Conservation (phyloP, 2,329 filamentous ascomycete genomes). For the Epichloe coenophiala region DNA sequence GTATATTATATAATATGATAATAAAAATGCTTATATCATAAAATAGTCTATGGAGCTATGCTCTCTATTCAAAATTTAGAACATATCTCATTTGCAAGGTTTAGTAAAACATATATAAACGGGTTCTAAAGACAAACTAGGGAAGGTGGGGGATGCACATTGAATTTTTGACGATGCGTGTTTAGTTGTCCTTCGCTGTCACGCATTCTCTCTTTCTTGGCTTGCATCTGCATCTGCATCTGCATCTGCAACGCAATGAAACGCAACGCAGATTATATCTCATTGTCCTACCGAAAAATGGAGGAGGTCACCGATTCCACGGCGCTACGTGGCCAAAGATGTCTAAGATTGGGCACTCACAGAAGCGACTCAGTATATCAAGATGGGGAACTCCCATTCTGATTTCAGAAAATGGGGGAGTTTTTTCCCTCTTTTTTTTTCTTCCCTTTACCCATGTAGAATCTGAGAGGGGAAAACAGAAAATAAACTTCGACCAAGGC, state of each 20-base stretch:
- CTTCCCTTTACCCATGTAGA: background rate
- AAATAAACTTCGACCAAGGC: background rate
- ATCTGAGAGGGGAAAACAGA: background rate
- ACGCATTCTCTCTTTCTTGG: background rate
- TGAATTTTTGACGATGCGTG: no score
- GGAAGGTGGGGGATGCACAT: no score
- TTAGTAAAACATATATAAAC: no score
- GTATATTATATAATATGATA: no score
- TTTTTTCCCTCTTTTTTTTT: background rate
- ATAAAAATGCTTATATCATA: no score
- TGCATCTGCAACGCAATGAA: background rate
- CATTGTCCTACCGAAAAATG: background rate
- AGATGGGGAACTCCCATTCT: background rate
- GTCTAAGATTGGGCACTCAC: background rate
- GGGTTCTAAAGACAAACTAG: no score
- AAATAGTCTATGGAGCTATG: no score
- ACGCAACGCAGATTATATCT: background rate
- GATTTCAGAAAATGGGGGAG: background rate
- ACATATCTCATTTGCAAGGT: no score
- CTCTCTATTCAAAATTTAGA: no score
- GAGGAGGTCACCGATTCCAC: background rate
- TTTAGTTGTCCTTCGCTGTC: background rate
- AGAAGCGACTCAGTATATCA: background rate
- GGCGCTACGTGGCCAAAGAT: background rate
- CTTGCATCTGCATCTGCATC: background rate